phyloP scores from a whole-genome alignment of 106 monocot species.

The Apostasia ramifera region DNA sequence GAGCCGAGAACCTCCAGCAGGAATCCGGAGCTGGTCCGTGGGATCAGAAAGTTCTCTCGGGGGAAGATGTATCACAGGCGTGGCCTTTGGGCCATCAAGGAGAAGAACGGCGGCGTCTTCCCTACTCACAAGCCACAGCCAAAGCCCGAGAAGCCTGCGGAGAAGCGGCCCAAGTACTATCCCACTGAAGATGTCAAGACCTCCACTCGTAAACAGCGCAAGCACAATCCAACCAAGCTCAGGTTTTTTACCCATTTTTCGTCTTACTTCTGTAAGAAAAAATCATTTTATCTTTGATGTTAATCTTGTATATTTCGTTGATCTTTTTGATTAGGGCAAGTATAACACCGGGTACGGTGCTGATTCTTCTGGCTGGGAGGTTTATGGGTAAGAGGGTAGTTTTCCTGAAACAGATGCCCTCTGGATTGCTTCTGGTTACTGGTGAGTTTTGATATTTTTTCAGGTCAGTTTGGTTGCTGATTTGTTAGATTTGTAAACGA shows the following conservation, averaged over 20 bases:
- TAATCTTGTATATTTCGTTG: neutral
- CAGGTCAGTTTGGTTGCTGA: neutral
- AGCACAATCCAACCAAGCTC: slow-evolving; percentile 32
- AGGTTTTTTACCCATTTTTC: slow-evolving; percentile 4
- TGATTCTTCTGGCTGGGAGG: slow-evolving; percentile 43
- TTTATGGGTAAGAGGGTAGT: slow-evolving; percentile 45
- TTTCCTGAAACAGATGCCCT: slow-evolving; percentile 25
- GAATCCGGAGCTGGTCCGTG: slow-evolving; percentile 15
- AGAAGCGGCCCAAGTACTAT: slow-evolving; percentile 28
- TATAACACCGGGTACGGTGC: slow-evolving; percentile 30
- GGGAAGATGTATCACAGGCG: slow-evolving; percentile 33
- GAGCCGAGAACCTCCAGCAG: slow-evolving; percentile 15
- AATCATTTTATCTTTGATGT: neutral
- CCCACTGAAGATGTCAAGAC: slow-evolving; percentile 29
- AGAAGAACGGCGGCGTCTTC: slow-evolving; percentile 26
- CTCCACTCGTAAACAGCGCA: slow-evolving; percentile 15
- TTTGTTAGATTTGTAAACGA: too few relatives aligned
- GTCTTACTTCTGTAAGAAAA: neutral
- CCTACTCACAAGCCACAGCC: slow-evolving; percentile 13
- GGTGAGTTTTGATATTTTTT: slow-evolving; percentile 5
- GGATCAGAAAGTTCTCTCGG: slow-evolving; percentile 17
- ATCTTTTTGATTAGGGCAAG: slow-evolving; percentile 19
- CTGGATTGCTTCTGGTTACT: slow-evolving; percentile 19
- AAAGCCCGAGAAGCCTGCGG: slow-evolving; percentile 4
- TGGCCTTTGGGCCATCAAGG: slow-evolving; percentile 31